Base-by-base conservation (phyloP, 768 basidiomycete genomes). In the Rubroboletus satanas region DNA sequence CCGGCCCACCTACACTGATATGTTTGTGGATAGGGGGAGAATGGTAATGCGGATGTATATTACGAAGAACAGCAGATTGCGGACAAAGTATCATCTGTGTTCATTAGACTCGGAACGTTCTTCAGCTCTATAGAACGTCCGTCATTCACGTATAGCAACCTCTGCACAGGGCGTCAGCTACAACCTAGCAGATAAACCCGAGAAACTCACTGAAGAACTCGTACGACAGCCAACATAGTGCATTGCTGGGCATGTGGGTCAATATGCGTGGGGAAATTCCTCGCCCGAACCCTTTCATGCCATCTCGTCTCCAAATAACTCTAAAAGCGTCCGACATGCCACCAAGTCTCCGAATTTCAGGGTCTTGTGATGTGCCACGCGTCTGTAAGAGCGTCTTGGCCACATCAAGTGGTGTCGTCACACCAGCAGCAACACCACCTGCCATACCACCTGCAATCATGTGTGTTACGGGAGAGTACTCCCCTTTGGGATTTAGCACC, bases 341-440 rank as follows among this genome's bases (percentile, higher is more conserved):
- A 37, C 80, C 77, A 21, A 87, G 87, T 54, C 83, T 80, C 63
- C 95, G 81, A 61, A 99, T 96, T 66, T 93, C 87, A 6, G 78
- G 71, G 62, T 98, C 96, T 7, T 77, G 74, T n/a, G 89, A 85
- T n/a, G 88, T 83, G 17, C 97, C 97, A 57, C 95, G 80, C 36
- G 97, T 98, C 71, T 99, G 97, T 28, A 99, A 75, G 45, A 98
- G 85, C 44, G 95, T 97, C 79, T 99, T 99, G 57, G 93, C 93
- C 26, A 99, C 97, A 71, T 99, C 97, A 50, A 99, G 76, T 12
- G 97, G 97, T 11, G 93, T 98, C 21, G 96, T 98, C 14, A 98
- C 86, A 26, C 91, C 97, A 2, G 92, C 97, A 5, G 95, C 97
- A 12, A 98, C 84, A 23, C 84, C 97, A 21, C 97, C 97, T 1